phyloP scores from a whole-genome alignment of 2,329 filamentous ascomycete species.

The Cercospora beticola region DNA sequence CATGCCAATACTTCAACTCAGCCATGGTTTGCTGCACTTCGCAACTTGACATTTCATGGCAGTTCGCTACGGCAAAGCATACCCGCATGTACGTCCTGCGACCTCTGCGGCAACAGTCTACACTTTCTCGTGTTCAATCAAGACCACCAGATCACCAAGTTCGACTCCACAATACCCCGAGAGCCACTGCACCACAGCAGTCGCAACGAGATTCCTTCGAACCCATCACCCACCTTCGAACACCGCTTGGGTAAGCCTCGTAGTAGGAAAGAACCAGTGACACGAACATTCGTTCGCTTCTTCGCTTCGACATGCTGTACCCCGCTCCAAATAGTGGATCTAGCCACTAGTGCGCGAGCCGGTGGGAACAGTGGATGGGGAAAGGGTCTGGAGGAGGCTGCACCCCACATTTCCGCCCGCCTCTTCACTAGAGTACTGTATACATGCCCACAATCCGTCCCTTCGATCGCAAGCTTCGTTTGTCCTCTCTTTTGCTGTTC shows the following conservation, averaged over 20 bases:
- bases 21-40: background rate
- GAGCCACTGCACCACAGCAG: background rate
- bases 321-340: background rate
- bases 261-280: background rate
- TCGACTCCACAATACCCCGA: background rate
- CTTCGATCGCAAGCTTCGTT: too few species aligned
- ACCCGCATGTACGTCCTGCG: background rate
- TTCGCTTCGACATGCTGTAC: background rate
- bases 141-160: background rate
- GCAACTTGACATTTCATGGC: background rate
- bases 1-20: background rate
- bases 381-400: background rate
- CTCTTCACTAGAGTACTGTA: background rate
- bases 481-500: background rate
- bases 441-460: slow-evolving; percentile 1
- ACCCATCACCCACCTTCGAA: background rate
- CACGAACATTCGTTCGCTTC: background rate
- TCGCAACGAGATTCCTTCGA: background rate
- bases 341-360: background rate
- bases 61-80: background rate
- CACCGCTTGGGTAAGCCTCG: background rate
- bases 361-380: background rate
- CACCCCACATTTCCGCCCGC: background rate
- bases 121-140: too few species aligned
- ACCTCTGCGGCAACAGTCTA: too few species aligned